phyloP scores from a whole-genome alignment of 2,329 filamentous ascomycete species.

The Thelonectria blattea region DNA sequence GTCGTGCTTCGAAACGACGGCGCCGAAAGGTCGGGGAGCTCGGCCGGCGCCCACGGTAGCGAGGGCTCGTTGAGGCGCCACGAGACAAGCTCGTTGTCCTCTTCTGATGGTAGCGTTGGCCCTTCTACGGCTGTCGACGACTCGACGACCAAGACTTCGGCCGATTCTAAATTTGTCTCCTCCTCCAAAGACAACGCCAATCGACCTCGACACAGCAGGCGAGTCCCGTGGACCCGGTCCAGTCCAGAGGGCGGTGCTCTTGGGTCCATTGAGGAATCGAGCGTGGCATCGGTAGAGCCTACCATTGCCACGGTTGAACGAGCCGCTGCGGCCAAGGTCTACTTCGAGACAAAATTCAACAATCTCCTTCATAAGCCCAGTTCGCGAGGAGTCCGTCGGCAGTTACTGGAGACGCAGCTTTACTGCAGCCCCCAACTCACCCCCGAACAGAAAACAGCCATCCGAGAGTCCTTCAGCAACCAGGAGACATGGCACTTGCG shows the following conservation, averaged over 20 bases:
- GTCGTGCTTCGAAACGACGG: slow-evolving; percentile 35
- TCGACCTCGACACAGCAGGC: slow-evolving; percentile 36
- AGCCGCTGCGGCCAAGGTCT: slow-evolving; percentile 81
- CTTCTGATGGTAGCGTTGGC: slow-evolving; percentile 38
- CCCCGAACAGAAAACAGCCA: slow-evolving; percentile 58
- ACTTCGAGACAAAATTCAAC: slow-evolving; percentile 84
- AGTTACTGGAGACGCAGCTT: slow-evolving; percentile 57
- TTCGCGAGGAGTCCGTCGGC: slow-evolving; percentile 39
- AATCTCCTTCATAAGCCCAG: slow-evolving; percentile 61
- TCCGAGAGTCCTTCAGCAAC: slow-evolving; percentile 64
- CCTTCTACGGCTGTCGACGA: slow-evolving; percentile 32
- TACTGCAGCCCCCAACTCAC: slow-evolving; percentile 59
- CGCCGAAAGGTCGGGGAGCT: slow-evolving; percentile 31
- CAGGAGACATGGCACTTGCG: slow-evolving; percentile 79
- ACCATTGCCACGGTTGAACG: slow-evolving; percentile 72
- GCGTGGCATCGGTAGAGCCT: slow-evolving; percentile 37
- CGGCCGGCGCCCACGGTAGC: slow-evolving; percentile 34
- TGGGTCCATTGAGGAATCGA: slow-evolving; percentile 45
- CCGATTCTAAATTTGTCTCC: slow-evolving; percentile 40
- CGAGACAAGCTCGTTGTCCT: slow-evolving; percentile 33
- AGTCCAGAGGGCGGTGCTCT: slow-evolving; percentile 44
- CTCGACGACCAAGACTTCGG: slow-evolving; percentile 44
- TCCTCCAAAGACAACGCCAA: slow-evolving; percentile 31
- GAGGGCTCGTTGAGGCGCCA: slow-evolving; percentile 27
- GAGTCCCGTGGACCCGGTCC: slow-evolving; percentile 45